phyloP scores from a whole-genome alignment of 805 yeast genomes.

The Cyberlindnera americana region DNA sequence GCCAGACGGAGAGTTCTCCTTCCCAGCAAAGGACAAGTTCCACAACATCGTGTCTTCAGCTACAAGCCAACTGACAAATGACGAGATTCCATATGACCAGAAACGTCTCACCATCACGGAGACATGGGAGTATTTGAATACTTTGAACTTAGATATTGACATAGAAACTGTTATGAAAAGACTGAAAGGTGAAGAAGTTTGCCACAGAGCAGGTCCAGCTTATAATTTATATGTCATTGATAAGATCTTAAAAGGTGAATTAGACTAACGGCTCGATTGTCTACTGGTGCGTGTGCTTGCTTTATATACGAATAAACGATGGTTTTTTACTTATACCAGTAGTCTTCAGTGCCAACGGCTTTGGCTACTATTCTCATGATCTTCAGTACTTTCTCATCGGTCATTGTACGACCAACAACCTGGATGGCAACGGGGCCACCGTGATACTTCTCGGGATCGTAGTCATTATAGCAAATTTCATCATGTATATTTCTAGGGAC shows the following conservation, averaged over 20 bases:
- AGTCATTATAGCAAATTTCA: slow-evolving; percentile 46
- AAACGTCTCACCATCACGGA: slow-evolving; percentile 69
- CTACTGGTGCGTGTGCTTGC: neutral
- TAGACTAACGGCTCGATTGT: too few species aligned
- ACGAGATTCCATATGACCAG: slow-evolving; percentile 25
- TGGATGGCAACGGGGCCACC: slow-evolving; percentile 67
- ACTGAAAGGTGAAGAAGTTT: slow-evolving; percentile 64
- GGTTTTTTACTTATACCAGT: slow-evolving; percentile 24
- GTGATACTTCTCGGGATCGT: slow-evolving; percentile 33
- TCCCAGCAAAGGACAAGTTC: slow-evolving; percentile 27
- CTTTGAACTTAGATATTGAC: slow-evolving; percentile 49
- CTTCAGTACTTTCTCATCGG: slow-evolving; percentile 58
- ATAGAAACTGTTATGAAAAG: slow-evolving; percentile 52
- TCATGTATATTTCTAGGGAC: slow-evolving; percentile 39
- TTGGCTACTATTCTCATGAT: slow-evolving; percentile 39
- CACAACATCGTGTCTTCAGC: slow-evolving; percentile 10
- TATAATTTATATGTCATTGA: slow-evolving; percentile 46
- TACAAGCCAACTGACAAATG: slow-evolving; percentile 22
- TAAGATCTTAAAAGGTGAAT: slow-evolving; percentile 26
- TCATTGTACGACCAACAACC: slow-evolving; percentile 51
- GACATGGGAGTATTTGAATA: slow-evolving; percentile 76
- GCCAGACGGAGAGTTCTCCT: slow-evolving; percentile 22
- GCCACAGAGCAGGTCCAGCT: slow-evolving; percentile 81
- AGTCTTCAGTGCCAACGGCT: slow-evolving; percentile 25
- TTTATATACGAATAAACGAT: too few species aligned